phyloP scores from a whole-genome alignment of 257 asterid genomes.

The Fraxinus quadrangulata region DNA sequence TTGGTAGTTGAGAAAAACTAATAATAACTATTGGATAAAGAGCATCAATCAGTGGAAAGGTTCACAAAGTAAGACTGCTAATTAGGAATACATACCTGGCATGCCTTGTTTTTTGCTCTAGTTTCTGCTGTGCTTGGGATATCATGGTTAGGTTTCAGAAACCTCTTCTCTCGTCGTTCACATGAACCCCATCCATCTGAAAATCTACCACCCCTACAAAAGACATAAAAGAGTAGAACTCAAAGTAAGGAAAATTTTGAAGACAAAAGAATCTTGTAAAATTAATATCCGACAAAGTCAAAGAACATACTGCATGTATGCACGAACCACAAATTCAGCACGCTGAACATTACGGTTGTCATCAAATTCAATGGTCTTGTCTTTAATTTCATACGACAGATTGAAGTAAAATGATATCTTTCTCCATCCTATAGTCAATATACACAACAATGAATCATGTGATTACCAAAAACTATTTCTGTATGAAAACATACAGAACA shows the following conservation, averaged over 20 bases:
- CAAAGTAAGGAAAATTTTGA: not conserved
- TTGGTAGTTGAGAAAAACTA: conserved; percentile 13
- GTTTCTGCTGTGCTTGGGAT: conserved; percentile 99
- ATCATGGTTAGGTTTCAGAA: conserved; percentile 90
- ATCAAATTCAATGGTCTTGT: conserved; percentile 91
- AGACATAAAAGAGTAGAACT: conserved; percentile 12
- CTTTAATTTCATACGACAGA: conserved; percentile 86
- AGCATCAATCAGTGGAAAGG: conserved; percentile 10
- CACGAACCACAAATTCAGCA: conserved; percentile 91
- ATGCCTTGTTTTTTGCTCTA: conserved; percentile 95
- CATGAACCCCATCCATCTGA: conserved; percentile 99
- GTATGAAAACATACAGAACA: conserved; percentile 15
- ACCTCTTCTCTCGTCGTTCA: conserved; percentile 85
- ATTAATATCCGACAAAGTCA: not conserved
- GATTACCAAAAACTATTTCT: conserved; percentile 9
- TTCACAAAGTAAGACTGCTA: conserved; percentile 11
- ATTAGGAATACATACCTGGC: conserved; percentile 63
- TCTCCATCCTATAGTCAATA: conserved; percentile 77
- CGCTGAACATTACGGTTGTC: conserved; percentile 84
- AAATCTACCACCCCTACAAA: conserved; percentile 82
- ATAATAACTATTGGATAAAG: not conserved
- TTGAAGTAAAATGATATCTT: conserved; percentile 98
- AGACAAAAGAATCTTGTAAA: not conserved
- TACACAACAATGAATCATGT: conserved; percentile 3
- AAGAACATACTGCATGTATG: conserved; percentile 83